Percentiles rank a stretch among this genome's conserved stretches.
These are phyloP conservation scores for Lachnellula suecica DNA, from an alignment of 2,329 filamentous ascomycete species.

Conservation along the genomic window DNA sequence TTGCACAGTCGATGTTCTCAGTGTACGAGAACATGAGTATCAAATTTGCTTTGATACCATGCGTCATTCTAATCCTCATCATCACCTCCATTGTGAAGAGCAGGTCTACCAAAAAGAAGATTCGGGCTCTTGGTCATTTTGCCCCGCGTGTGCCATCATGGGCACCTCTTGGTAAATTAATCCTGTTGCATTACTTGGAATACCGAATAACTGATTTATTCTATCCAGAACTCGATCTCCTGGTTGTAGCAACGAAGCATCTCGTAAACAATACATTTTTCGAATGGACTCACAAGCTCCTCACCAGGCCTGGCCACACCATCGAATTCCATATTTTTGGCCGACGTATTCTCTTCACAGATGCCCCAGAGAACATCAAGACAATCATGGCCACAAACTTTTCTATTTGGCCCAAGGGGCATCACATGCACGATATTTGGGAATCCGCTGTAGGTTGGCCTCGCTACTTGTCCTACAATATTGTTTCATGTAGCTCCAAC, in stretches of 20 bases:
- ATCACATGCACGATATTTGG: not conserved
- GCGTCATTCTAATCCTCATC: not conserved
- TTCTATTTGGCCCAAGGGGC: slow-evolving; percentile 2
- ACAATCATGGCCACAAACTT: slow-evolving; percentile 4
- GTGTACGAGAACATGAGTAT: not conserved
- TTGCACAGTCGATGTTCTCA: not conserved
- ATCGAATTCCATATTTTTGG: slow-evolving; percentile 7
- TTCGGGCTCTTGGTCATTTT: not conserved
- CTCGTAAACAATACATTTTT: slow-evolving; percentile 3
- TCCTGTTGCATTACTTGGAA: not conserved
- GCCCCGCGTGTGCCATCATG: not conserved
- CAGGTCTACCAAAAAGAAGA: not conserved
- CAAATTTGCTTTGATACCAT: not conserved
- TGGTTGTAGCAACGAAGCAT: not conserved
- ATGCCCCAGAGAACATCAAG: slow-evolving; percentile 9
- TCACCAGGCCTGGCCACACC: slow-evolving; percentile 1
- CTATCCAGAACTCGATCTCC: not conserved
- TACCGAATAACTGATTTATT: not conserved
- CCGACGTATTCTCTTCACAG: slow-evolving; percentile 5
- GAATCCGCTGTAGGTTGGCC: no score
- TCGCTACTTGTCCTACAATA: slow-evolving; percentile 2
- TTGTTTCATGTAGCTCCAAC: no score
- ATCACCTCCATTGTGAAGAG: not conserved
- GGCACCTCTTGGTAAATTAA: not conserved
- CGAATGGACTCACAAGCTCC: slow-evolving; percentile 1